phyloP scores from a whole-genome alignment of 805 yeast genomes.

The Ogataea glucozyma region DNA sequence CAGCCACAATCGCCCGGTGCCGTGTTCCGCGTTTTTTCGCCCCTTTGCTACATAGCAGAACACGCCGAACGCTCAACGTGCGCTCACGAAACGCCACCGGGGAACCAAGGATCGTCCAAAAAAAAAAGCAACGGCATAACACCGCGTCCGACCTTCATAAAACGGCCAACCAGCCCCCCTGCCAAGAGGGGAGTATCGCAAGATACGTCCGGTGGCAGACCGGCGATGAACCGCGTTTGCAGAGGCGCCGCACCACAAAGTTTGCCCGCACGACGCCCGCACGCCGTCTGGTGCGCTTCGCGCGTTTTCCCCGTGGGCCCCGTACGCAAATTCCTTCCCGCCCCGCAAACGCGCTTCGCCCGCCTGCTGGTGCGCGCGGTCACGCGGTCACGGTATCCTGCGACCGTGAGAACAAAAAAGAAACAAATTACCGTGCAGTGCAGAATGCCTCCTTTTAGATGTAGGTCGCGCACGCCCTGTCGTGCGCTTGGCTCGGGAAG shows the following conservation, averaged over 20 bases:
- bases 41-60: too few relatives aligned
- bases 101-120: conserved; percentile 1
- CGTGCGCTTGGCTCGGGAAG: conserved; percentile 7
- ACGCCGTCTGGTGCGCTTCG: too few relatives aligned
- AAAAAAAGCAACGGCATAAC: not conserved
- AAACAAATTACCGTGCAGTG: conserved; percentile 2
- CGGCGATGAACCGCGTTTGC: not conserved
- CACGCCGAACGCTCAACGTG: too few relatives aligned
- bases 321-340: too few relatives aligned
- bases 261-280: too few relatives aligned
- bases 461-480: conserved; percentile 7
- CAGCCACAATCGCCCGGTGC: conserved; percentile 7
- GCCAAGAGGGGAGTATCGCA: not conserved
- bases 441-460: conserved; percentile 4
- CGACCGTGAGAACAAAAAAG: conserved; percentile 4
- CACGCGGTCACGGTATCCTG: too few relatives aligned
- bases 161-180: not conserved
- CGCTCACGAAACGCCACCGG: conserved; percentile 3
- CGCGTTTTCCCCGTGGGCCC: too few relatives aligned
- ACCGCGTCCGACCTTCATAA: not conserved
- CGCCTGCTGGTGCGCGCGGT: too few relatives aligned
- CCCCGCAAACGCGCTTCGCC: too few relatives aligned
- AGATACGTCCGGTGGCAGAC: not conserved
- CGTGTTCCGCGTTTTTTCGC: not conserved
- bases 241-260: too few relatives aligned